Evolutionary conservation across 768 basidiomycete genomes (phyloP).

Genomic region (Leccinum ochraceum): DNA sequence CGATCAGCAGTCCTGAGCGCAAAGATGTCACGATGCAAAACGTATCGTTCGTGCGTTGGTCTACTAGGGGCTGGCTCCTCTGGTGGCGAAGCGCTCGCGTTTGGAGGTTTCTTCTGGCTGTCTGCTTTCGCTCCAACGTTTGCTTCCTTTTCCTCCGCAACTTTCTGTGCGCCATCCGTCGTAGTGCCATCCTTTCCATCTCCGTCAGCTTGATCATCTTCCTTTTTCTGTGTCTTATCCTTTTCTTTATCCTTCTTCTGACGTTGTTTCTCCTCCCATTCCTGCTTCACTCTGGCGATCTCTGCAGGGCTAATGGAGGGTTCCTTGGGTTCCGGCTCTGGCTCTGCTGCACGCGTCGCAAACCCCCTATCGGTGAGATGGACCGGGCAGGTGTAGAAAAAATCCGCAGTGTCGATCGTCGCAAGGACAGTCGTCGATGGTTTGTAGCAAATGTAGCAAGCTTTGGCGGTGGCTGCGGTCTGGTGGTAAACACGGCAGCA

Average conservation of each 20-base stretch:
- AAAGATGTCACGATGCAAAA: constrained; percentile 83
- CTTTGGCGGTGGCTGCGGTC: constrained; percentile 75
- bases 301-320: constrained; percentile 58
- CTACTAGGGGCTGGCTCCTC: constrained; percentile 36
- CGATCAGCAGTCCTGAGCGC: constrained; percentile 78
- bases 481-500: constrained; percentile 32
- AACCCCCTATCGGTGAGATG: constrained; percentile 84
- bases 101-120: constrained; percentile 18
- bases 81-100: constrained; percentile 33
- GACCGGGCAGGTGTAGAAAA: constrained; percentile 79
- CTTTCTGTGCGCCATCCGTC: constrained; percentile 15
- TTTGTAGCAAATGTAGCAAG: constrained; percentile 78
- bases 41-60: constrained; percentile 70
- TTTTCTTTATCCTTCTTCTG: constrained; percentile 58
- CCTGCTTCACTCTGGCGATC: constrained; percentile 73
- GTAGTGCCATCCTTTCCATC: constrained; percentile 26
- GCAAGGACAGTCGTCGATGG: constrained; percentile 85
- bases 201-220: constrained; percentile 33
- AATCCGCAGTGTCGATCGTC: constrained; percentile 80
- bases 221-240: constrained; percentile 52
- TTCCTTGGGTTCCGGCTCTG: constrained; percentile 39
- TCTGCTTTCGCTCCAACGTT: constrained; percentile 35
- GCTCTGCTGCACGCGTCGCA: constrained; percentile 51
- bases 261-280: constrained; percentile 77
- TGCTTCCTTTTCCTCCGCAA: constrained; percentile 37